These are phyloP conservation scores for Cunninghamia lanceolata DNA, from an alignment of 75 land plant genomes.

Conservation along the genomic window DNA sequence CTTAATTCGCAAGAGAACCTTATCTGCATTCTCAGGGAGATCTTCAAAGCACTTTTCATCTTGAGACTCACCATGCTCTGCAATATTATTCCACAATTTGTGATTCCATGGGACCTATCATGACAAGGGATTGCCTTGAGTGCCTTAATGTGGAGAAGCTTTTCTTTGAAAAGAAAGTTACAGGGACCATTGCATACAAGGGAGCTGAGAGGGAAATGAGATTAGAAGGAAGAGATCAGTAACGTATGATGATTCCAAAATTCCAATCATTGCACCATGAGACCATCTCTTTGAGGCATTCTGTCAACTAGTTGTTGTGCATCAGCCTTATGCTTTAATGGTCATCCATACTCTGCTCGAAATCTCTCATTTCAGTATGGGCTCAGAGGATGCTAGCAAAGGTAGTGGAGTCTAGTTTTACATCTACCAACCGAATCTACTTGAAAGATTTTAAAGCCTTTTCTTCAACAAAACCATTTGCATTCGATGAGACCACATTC, in stretches of 20 bases:
- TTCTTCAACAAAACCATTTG: too few species aligned
- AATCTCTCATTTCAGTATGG: too few species aligned
- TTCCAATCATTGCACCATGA: too few species aligned
- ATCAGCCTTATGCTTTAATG: too few species aligned
- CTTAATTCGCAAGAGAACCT: slow-evolving; percentile 18
- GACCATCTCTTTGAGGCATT: too few species aligned
- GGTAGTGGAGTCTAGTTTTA: too few species aligned
- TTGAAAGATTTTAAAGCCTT: too few species aligned
- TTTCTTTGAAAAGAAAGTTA: slow-evolving; percentile 56
- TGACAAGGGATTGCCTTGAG: slow-evolving; percentile 56
- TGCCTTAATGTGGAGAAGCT: slow-evolving; percentile 59
- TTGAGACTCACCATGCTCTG: slow-evolving; percentile 23
- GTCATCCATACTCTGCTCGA: too few species aligned
- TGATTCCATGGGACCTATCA: slow-evolving; percentile 75
- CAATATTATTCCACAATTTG: slow-evolving; percentile 67
- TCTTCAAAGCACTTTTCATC: slow-evolving; percentile 41
- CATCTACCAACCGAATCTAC: too few species aligned
- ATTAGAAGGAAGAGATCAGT: slow-evolving; percentile 52
- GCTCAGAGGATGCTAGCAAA: too few species aligned
- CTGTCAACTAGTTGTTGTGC: too few species aligned
- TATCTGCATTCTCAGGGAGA: slow-evolving; percentile 13
- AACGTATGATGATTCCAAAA: slow-evolving; percentile 56
- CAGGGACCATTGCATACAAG: slow-evolving; percentile 42
- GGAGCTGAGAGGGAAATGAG: slow-evolving; percentile 35
- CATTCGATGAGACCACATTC: too few species aligned